Evolutionary conservation across 2,329 filamentous ascomycete genomes (phyloP), one percentile per base, ranked within the genome.

Genomic region (Talaromyces funiculosus): DNA sequence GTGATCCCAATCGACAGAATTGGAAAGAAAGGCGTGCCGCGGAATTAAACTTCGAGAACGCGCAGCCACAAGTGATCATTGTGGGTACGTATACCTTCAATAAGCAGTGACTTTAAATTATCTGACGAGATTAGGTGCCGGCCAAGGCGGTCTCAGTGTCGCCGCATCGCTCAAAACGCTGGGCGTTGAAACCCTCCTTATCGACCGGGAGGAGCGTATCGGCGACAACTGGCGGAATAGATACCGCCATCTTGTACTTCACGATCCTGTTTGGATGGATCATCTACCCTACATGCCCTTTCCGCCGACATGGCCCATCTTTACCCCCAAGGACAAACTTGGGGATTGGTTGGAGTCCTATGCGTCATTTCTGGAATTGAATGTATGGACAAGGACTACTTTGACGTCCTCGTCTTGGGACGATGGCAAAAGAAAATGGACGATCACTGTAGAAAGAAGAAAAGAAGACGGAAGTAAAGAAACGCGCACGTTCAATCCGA

Each of bases 251-350:
- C 81, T 90, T 0, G 85, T 89, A 0, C 81, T 87, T 0, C 87
- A 90, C 65, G 87, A 89, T 65, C 85, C 86, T 0, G 83, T 89
- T 2, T 86, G 77, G 71, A 79, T 75, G 59, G 73, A 76, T 55
- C 77, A 79, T 66, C 75, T 88, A 75, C 84, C 87, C 0, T 90
- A 88, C 68, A 65, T 90, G 3, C 74, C 76, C 0, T 90, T 89
- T 68, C 87, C 87, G 0, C 68, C 79, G 0, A 80, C 81, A 57
- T 90, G 87, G 87, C 87, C 87, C 3, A 75, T 87, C 16, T 90
- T 88, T 70, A 88, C 86, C 0, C 86, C 86, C 4, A 90, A 89
- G 68, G 86, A 90, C 70, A 90, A 90, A 67, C 75, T 89, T 0
- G 87, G 80, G 1, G 84, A 88, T 45, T 90, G 84, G 73, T 85